phyloP scores from a whole-genome alignment of 208 protist species.

The Crithidia fasciculata region DNA sequence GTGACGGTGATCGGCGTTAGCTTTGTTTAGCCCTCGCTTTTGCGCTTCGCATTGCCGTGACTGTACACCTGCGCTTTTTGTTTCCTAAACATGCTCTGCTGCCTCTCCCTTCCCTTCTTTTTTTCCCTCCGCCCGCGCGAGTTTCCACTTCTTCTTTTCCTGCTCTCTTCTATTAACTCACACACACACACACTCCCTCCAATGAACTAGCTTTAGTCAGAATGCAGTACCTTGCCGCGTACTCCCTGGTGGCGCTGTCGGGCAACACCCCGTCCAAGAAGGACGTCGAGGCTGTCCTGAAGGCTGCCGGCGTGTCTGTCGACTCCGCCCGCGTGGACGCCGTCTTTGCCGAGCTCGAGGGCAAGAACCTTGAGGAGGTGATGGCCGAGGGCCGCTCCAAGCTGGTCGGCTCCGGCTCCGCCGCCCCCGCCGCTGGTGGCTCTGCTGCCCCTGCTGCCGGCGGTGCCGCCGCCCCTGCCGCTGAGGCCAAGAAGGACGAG shows the following conservation, averaged over 20 bases:
- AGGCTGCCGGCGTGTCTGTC: slow-evolving; percentile 81
- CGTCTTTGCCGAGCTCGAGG: slow-evolving; percentile 85
- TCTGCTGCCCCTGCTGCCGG: slow-evolving; percentile 49
- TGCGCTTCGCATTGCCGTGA: no score
- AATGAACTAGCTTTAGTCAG: slow-evolving; percentile 1
- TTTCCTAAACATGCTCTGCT: no score
- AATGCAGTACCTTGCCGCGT: slow-evolving; percentile 95
- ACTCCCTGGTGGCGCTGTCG: slow-evolving; percentile 88
- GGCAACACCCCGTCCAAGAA: slow-evolving; percentile 82
- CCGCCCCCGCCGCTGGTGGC: slow-evolving; percentile 43
- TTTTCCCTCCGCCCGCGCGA: no score
- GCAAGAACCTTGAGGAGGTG: slow-evolving; percentile 93
- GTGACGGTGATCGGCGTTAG: no score
- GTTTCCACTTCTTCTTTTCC: neutral
- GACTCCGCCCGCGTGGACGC: slow-evolving; percentile 73
- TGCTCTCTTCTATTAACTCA: neutral
- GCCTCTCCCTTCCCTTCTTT: no score
- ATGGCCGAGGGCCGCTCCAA: slow-evolving; percentile 90
- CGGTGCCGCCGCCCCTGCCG: slow-evolving; percentile 51
- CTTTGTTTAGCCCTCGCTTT: no score
- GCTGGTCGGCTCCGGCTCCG: slow-evolving; percentile 77
- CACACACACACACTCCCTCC: neutral
- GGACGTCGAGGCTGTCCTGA: slow-evolving; percentile 90
- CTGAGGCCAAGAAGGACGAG: slow-evolving; percentile 54
- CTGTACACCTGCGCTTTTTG: no score